A percentile compares a stretch with the other conserved stretches of the same genome.
Evolutionary conservation across 169 alveolate species (phyloP).

Genomic region (Plasmodium vivax): DNA sequence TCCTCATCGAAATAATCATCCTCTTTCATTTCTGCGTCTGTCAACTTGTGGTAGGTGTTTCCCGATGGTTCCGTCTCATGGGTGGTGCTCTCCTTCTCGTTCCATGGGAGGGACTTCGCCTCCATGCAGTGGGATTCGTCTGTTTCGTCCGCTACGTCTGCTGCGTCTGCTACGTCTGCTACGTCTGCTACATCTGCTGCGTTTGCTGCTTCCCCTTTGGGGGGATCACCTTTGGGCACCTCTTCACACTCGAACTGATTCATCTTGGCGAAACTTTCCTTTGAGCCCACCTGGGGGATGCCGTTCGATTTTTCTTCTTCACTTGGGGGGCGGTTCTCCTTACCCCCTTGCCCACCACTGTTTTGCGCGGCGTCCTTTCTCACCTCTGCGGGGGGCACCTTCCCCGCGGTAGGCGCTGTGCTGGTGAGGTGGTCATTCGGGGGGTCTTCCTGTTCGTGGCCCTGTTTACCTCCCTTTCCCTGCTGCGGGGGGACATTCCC

Average conservation of each 20-base stretch:
- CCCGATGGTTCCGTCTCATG: background rate
- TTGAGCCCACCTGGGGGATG: background rate
- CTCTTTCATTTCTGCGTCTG: background rate
- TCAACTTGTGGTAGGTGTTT: background rate
- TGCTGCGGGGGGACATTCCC: background rate
- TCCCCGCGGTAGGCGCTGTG: background rate
- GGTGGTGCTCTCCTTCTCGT: background rate
- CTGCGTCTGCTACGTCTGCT: too few relatives aligned
- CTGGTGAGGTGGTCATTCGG: background rate
- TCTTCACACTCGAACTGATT: background rate
- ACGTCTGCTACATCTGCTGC: too few relatives aligned
- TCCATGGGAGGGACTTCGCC: background rate
- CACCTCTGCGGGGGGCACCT: background rate
- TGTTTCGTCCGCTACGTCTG: background rate
- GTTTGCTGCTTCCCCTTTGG: too few relatives aligned
- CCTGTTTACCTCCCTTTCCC: background rate
- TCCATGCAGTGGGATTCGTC: background rate
- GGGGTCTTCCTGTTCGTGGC: background rate
- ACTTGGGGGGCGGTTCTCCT: background rate
- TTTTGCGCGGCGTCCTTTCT: background rate
- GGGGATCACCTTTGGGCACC: background rate
- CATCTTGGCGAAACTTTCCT: background rate
- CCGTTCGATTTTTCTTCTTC: background rate
- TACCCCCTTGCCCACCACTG: background rate
- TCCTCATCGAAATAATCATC: conserved; percentile 3